phyloP scores from a whole-genome alignment of 192 early-diverging fungal species.

The Backusella liffmaniae region DNA sequence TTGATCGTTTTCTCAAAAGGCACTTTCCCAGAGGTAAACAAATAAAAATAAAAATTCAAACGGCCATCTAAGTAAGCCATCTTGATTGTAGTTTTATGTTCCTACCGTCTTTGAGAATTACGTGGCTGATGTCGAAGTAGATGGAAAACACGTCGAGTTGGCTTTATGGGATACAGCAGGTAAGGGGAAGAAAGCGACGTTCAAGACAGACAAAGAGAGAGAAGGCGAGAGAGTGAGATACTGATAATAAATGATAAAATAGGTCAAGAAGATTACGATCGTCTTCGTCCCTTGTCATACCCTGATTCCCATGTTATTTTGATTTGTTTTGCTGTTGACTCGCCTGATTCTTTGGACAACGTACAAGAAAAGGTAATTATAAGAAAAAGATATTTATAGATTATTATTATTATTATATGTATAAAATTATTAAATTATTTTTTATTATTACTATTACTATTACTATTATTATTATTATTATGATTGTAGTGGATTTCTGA shows the following conservation, averaged over 20 bases:
- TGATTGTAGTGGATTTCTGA: conserved; percentile 80
- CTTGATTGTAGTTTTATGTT: conserved; percentile 53
- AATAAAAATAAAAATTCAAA: conserved; percentile 78
- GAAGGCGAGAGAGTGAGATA: neutral
- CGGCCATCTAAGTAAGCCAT: conserved; percentile 72
- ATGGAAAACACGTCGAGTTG: conserved; percentile 84
- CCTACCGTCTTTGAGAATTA: conserved; percentile 97
- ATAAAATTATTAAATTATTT: neutral
- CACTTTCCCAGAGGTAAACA: conserved; percentile 84
- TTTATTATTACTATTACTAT: neutral
- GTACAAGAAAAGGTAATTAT: conserved; percentile 60
- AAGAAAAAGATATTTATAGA: neutral
- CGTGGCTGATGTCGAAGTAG: conserved; percentile 84
- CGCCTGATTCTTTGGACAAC: conserved; percentile 81
- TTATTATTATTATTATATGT: neutral
- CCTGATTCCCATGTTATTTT: conserved; percentile 91
- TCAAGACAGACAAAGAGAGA: neutral
- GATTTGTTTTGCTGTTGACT: conserved; percentile 90
- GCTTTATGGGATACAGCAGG: conserved; percentile 95
- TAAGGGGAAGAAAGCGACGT: neutral
- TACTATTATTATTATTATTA: neutral
- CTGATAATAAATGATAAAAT: conserved; percentile 4
- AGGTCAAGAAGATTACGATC: conserved; percentile 97
- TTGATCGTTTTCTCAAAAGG: conserved; percentile 83
- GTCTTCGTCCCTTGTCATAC: conserved; percentile 88